Evolutionary conservation across 768 basidiomycete genomes (phyloP), one percentile per base, ranked within the genome.

Genomic region (Phlebiopsis flavidoalba): DNA sequence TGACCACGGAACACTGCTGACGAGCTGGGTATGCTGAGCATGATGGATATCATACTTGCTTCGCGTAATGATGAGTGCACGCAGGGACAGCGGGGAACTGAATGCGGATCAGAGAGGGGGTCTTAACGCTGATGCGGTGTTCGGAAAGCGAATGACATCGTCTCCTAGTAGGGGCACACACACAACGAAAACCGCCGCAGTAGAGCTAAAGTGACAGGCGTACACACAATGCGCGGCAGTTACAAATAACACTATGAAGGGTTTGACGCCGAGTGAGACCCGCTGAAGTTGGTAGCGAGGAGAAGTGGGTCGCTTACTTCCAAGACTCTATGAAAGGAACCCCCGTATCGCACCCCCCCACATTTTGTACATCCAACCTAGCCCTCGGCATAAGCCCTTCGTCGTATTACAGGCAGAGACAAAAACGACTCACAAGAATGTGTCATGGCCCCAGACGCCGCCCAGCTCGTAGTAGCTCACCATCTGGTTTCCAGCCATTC

Each of bases 371-470:
- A 70, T 97, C 95, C 65, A 97, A 77, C 70, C 88, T 89, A 59
- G 40, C 35, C 0, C 35, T 22, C 67, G 5, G 61, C 33, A 55
- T 33, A 60, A 48, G 46, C 47, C 59, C 24, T 58, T 15, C 26
- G 37, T n/a, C 14, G 22, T 12, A 8, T 8, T n/a, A 22, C 36
- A 40, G 15, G 48, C n/a, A 37, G 62, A 43, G 54, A 40, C 61
- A 55, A 8, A 15, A 8, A 15, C 21, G 1, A 83, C 88, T 81
- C 68, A 89, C 86, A 98, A 77, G 77, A 98, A 98, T 21, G 95
- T 98, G 74, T 99, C 96, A 69, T 99, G 96, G 1, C 97, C 97
- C 95, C 95, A 98, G n/a, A 98, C 95, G 8, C 96, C 95, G 26
- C 96, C 96, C 1, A 98, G 82, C 74, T 98, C 97, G 71, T 96